Evolutionary conservation across 345 rosid species (phyloP), one percentile per base, ranked within the genome.

Genomic region (Chamaenerion angustifolium): DNA sequence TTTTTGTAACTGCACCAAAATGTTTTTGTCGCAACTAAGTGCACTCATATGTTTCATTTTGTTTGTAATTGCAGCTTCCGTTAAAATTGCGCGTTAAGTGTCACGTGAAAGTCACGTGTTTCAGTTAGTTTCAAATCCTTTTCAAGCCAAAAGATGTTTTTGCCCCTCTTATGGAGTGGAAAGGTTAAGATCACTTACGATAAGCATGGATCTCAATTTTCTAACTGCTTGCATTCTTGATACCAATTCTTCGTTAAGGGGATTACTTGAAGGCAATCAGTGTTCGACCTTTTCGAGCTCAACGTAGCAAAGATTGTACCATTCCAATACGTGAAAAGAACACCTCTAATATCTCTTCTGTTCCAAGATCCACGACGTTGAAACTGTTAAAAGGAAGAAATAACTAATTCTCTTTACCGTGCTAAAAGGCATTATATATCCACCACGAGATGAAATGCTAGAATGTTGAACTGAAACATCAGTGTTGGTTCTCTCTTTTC

Each of bases 231-330:
- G 71, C 79, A 88, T 74, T 67, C 75, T 74, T 18, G 75, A 68
- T 42, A 81, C 21, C 59, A 69, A 69, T 56, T 72, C 85, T 70
- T 79, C 86, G 56, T 57, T 46, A 16, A 54, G 46, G 16, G 62
- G 46, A 51, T 68, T 64, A 55, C 58, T 67, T 78, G 71, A 49
- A 42, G 86, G 80, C 65, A 92, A 63, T 51, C 73, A 65, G 46
- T 57, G 63, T 60, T 87, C 86, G 47, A 84, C 79, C 68, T 82
- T 87, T 71, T 92, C 98, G 19, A 92, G 85, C 72, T 92, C 96
- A 48, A 84, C 58, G 56, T 76, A 84, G 77, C 96, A 92, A 48
- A 76, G 71, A 66, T 74, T 80, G 74, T 74, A 92, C 0, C 98
- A 85, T 63, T 86, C 96, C 49, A 87, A 45, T 74, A 96, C 87